Evolutionary conservation across 1,284 basidiomycete genomes (phyloP).

Genomic region (Lentinus polychrous): DNA sequence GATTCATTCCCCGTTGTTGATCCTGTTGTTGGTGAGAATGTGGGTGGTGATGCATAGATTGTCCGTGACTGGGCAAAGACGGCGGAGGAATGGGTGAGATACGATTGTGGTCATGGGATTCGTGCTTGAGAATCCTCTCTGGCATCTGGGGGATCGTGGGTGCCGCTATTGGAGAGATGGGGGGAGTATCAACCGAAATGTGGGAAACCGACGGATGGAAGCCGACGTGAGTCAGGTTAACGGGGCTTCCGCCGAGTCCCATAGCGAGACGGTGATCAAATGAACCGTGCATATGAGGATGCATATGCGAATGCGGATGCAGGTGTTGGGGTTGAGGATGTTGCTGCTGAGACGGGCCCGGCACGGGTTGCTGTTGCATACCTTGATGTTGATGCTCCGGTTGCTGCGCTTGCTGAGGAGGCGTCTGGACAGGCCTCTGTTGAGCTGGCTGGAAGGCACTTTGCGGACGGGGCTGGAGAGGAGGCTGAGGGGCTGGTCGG

Average conservation of each 20-base stretch:
- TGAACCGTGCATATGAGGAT: conserved; percentile 3
- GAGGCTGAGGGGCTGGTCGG: background rate
- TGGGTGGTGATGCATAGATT: background rate
- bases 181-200: background rate
- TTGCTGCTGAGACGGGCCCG: conserved; percentile 10
- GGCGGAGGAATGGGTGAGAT: background rate
- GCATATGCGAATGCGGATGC: conserved; percentile 16
- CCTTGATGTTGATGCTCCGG: conserved; percentile 17
- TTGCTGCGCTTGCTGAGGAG: conserved; percentile 12
- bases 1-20: conserved; percentile 1
- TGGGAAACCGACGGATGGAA: conserved; percentile 10
- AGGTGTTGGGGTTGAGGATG: conserved; percentile 13
- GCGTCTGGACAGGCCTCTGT: conserved; percentile 7
- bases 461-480: conserved; percentile 19
- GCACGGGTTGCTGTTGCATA: conserved; percentile 16
- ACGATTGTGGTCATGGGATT: background rate
- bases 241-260: background rate
- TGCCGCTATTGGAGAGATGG: background rate
- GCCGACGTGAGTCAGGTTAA: conserved; percentile 11
- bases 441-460: conserved; percentile 10
- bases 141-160: background rate
- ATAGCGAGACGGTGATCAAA: conserved; percentile 1
- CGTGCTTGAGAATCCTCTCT: background rate
- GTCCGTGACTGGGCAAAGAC: background rate
- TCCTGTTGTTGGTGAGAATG: background rate